Evolutionary conservation across 2,329 filamentous ascomycete genomes (phyloP), one percentile per base, ranked within the genome.

Genomic region (Paracoccidioides brasiliensis): DNA sequence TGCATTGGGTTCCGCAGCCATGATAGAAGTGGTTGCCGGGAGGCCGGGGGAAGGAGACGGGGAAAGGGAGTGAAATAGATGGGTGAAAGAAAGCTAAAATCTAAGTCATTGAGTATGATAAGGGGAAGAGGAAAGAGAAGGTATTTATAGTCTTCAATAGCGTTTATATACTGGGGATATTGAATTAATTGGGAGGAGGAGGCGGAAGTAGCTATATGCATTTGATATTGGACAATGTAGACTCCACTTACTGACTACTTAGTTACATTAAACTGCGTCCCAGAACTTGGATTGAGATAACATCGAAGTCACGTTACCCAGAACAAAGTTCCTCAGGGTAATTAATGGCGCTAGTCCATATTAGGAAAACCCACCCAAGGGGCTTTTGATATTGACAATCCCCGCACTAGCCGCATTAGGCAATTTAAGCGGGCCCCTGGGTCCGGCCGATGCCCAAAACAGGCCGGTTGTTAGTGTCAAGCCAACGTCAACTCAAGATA

Each of bases 401-500:
- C 70, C 69, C 69, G 69, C 70, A 70, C 70, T 72, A 73, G 68
- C 68, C 69, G 38, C 10, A 69, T 64, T 41, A 44, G 64, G 70
- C 63, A 61, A 66, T 60, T 58, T 67, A 72, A 72, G 70, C 69
- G 69, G 69, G 65, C 69, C 70, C 70, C 68, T 72, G 70, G 71
- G 69, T 62, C 69, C 66, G 67, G 70, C 67, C 66, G 66, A 60
- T 63, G 62, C 63, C 68, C 67, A 71, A 70, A 70, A 70, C 67
- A 71, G 69, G 68, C 67, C 62, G 64, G 63, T 62, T 56, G 63
- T 62, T 64, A 68, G 66, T 66, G 66, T 70, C 67, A 70, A 67
- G 66, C 61, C 68, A 72, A 73, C 70, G 70, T 72, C 70, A 72
- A 73, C 70, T 66, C 70, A 72, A 66, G 69, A 66, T 64, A 65